Evolutionary conservation across 352 stramenopile species (phyloP).

Genomic region (Pythium sukuiense): DNA sequence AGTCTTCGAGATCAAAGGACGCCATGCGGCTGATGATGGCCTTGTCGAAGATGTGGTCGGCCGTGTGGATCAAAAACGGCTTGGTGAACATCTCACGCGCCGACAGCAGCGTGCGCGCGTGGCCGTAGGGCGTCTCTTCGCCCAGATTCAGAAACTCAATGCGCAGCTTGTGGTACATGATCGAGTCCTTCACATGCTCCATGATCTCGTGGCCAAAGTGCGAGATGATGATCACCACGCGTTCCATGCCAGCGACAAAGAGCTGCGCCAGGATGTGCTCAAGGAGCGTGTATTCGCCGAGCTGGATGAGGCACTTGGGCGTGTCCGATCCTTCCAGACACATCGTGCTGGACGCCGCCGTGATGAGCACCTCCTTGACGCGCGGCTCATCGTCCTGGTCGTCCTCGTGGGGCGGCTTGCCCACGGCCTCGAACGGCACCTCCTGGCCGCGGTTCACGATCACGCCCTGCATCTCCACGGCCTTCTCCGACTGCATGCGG

Average conservation of each 20-base stretch:
- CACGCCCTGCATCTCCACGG: conserved; percentile 81
- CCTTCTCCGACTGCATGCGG: conserved; percentile 71
- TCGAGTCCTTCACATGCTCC: conserved; percentile 73
- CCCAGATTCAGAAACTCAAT: conserved; percentile 87
- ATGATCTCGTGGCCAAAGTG: conserved; percentile 82
- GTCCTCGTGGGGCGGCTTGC: conserved; percentile 36
- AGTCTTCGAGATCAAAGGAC: conserved; percentile 70
- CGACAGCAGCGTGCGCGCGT: conserved; percentile 73
- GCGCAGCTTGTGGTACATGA: conserved; percentile 71
- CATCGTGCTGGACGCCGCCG: conserved; percentile 75
- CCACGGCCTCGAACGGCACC: conserved; percentile 77
- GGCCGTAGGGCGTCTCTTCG: conserved; percentile 70
- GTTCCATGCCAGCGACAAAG: conserved; percentile 78
- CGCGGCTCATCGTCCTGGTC: conserved; percentile 18
- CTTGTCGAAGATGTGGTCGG: conserved; percentile 85
- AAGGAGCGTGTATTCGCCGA: conserved; percentile 78
- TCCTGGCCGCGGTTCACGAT: conserved; percentile 76
- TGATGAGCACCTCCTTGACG: conserved; percentile 80
- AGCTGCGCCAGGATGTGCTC: conserved; percentile 82
- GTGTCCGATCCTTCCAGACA: conserved; percentile 76
- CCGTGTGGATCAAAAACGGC: conserved; percentile 86
- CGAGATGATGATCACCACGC: conserved; percentile 85
- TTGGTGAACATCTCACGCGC: conserved; percentile 76
- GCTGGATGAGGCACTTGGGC: conserved; percentile 74
- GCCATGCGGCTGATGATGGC: conserved; percentile 66